Percentiles rank a stretch among this genome's conserved stretches.
Conservation (phyloP, 2,329 filamentous ascomycete species). For the Epichloe bromicola region DNA sequence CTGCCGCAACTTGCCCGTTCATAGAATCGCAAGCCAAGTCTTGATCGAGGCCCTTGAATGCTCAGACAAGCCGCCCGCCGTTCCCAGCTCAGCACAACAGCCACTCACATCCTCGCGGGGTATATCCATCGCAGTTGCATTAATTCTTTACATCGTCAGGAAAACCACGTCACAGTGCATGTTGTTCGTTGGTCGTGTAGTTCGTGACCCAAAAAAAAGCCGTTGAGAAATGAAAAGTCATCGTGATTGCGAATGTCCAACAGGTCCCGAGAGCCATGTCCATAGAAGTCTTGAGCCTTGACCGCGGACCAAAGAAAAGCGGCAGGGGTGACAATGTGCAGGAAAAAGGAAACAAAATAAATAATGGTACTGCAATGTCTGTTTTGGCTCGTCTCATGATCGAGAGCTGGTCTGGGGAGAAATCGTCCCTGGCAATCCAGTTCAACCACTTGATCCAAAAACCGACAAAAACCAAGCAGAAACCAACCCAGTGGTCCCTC, state of each 20-base stretch:
- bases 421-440: not conserved
- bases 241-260: constrained; percentile 11
- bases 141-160: constrained; percentile 20
- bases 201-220: constrained; percentile 19
- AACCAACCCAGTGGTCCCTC: not conserved
- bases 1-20: constrained; percentile 1
- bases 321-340: not conserved
- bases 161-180: constrained; percentile 23
- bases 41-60: not conserved
- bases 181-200: constrained; percentile 18
- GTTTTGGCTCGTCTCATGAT: not conserved
- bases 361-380: not conserved
- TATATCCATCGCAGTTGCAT: constrained; percentile 30
- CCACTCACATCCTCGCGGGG: constrained; percentile 25
- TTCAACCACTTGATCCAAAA: not conserved
- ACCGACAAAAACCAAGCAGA: not conserved
- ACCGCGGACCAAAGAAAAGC: not conserved
- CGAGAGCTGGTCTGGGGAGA: not conserved
- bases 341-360: not conserved
- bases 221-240: constrained; percentile 13
- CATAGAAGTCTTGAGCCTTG: not conserved
- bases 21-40: not conserved
- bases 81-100: constrained; percentile 20
- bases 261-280: not conserved
- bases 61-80: constrained; percentile 1